Conservation (phyloP, 2,329 filamentous ascomycete species). For the Fusarium sp. region DNA sequence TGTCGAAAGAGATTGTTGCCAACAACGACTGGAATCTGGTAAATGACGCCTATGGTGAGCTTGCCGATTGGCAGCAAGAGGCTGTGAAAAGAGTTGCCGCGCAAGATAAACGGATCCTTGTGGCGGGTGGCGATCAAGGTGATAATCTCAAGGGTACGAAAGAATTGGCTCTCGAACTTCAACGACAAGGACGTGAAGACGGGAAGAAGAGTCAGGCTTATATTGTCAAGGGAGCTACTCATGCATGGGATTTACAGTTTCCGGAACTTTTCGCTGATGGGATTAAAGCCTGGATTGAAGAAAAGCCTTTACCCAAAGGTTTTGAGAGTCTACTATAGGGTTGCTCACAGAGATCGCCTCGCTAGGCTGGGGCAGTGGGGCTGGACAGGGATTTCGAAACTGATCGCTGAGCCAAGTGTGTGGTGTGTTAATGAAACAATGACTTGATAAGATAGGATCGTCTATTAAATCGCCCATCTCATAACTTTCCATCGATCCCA, state of each 20-base stretch:
- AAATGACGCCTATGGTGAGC: conserved; percentile 38
- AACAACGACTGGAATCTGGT: conserved; percentile 48
- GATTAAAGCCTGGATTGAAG: conserved; percentile 49
- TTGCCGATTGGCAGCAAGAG: conserved; percentile 34
- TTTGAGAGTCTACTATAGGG: conserved; percentile 15
- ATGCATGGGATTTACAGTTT: conserved; percentile 54
- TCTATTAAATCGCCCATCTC: background rate
- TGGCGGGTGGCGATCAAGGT: conserved; percentile 46
- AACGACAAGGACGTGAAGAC: conserved; percentile 21
- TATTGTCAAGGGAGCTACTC: conserved; percentile 49
- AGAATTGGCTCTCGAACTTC: conserved; percentile 40
- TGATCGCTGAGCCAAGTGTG: background rate
- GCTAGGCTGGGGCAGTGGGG: background rate
- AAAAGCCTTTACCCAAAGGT: conserved; percentile 34
- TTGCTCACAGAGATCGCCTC: background rate
- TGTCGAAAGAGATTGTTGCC: conserved; percentile 48
- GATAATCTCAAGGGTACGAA: conserved; percentile 46
- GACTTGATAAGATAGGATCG: background rate
- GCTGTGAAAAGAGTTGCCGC: conserved; percentile 40
- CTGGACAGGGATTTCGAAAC: background rate
- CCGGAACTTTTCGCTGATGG: conserved; percentile 50
- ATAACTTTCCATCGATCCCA: background rate
- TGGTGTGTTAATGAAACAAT: background rate
- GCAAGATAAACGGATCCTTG: conserved; percentile 37
- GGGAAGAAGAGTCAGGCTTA: conserved; percentile 40